Percentiles rank a stretch among this genome's conserved stretches.
These are phyloP conservation scores for Berberis vulgaris DNA, from an alignment of 164 flowering plant species.

Conservation along the genomic window DNA sequence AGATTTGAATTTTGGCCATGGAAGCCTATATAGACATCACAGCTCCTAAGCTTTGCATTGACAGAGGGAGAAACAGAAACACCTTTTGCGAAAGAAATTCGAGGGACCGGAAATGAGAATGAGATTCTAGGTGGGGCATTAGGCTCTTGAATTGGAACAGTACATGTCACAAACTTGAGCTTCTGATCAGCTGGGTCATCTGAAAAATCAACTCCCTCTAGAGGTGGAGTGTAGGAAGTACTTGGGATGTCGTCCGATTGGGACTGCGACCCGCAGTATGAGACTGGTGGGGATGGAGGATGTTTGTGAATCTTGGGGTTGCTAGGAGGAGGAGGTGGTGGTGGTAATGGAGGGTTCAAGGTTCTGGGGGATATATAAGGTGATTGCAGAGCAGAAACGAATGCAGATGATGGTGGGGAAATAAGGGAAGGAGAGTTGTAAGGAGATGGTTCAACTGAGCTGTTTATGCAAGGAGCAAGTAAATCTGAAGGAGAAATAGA, in stretches of 20 bases:
- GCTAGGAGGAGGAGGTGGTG: conserved; percentile 2
- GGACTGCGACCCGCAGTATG: conserved; percentile 31
- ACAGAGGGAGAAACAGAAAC: conserved; percentile 46
- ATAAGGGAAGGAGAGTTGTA: conserved; percentile 63
- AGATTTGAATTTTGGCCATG: conserved; percentile 64
- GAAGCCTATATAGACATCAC: conserved; percentile 88
- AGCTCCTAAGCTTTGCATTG: conserved; percentile 76
- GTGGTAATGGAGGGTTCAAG: conserved; percentile 15
- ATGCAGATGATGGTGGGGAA: conserved; percentile 86
- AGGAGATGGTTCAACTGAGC: conserved; percentile 49
- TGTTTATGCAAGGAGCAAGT: conserved; percentile 21
- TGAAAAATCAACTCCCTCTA: conserved; percentile 49
- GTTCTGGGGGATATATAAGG: conserved; percentile 89
- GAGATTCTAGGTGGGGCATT: conserved; percentile 55
- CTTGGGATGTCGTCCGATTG: conserved; percentile 78
- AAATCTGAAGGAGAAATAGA: conserved; percentile 19
- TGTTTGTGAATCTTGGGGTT: conserved; percentile 11
- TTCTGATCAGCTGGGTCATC: conserved; percentile 43
- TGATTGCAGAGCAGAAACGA: conserved; percentile 83
- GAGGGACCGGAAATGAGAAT: conserved; percentile 77
- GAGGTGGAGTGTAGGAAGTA: conserved; percentile 86
- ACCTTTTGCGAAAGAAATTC: conserved; percentile 63
- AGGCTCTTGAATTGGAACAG: conserved; percentile 30
- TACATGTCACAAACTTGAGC: conserved; percentile 38
- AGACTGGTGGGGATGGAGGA: conserved; percentile 39